A percentile compares a stretch with the other conserved stretches of the same genome.
Evolutionary conservation across 768 basidiomycete species (phyloP).

Genomic region (Russula sp.): DNA sequence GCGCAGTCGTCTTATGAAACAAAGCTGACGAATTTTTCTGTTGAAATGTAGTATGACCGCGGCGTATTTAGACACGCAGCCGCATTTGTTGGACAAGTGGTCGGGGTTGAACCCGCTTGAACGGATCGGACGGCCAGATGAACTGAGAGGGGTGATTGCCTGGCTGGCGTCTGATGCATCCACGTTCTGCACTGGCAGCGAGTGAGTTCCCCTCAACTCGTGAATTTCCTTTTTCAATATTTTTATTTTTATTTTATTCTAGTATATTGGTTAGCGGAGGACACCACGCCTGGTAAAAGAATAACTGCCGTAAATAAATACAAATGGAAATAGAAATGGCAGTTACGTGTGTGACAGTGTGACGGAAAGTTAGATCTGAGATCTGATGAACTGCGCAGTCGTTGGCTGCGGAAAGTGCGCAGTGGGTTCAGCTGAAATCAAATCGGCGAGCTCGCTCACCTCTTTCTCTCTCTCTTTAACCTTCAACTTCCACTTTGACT

Average conservation of each 20-base stretch:
- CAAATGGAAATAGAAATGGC: too few species aligned
- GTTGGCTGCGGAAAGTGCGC: slow-evolving; percentile 17
- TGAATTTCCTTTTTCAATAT: background rate
- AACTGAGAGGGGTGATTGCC: slow-evolving; percentile 59
- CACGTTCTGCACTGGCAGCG: slow-evolving; percentile 75
- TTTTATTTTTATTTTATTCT: background rate
- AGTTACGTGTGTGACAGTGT: background rate
- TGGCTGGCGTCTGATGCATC: slow-evolving; percentile 75
- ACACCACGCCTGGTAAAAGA: slow-evolving; percentile 51
- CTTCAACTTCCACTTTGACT: background rate
- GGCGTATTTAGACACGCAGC: slow-evolving; percentile 57
- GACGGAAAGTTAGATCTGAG: slow-evolving; percentile 10
- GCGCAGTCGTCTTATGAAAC: slow-evolving; percentile 2
- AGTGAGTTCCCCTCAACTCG: slow-evolving; percentile 42
- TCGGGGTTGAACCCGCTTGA: slow-evolving; percentile 61
- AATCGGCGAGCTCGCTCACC: too few species aligned
- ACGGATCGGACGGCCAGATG: slow-evolving; percentile 63
- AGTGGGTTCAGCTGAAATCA: background rate
- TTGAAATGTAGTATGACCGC: slow-evolving; percentile 55
- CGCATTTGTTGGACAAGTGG: slow-evolving; percentile 59
- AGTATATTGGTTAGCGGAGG: slow-evolving; percentile 59
- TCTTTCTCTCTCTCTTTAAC: background rate
- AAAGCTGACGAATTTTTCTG: background rate
- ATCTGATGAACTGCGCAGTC: slow-evolving; percentile 16
- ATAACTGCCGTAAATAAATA: background rate